Percentiles rank a stretch among this genome's conserved stretches.
phyloP scores from a whole-genome alignment of 177 flowering plant species.

The Vitis hybrid region DNA sequence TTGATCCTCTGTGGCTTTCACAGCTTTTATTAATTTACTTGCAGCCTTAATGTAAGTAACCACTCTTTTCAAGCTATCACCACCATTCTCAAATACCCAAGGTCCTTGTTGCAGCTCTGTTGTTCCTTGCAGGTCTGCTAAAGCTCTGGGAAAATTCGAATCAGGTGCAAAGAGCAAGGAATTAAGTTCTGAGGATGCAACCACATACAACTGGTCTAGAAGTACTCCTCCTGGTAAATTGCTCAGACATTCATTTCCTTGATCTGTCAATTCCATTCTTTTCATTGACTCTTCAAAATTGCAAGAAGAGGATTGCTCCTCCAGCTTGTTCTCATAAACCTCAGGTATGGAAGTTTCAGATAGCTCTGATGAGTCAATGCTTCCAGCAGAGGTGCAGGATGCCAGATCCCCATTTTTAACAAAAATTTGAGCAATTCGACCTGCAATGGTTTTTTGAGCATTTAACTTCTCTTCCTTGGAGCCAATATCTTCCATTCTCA shows the following conservation, averaged over 20 bases:
- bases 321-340: conserved; percentile 31
- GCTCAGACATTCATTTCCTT: conserved; percentile 57
- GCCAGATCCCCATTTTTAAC: conserved; percentile 43
- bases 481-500: conserved; percentile 38
- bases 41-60: conserved; percentile 68
- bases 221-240: conserved; percentile 79
- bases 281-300: conserved; percentile 66
- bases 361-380: conserved; percentile 29
- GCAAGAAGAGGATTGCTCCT: conserved; percentile 41
- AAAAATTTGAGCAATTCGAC: conserved; percentile 68
- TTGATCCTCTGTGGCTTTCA: conserved; percentile 83
- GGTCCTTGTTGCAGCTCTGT: conserved; percentile 66
- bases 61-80: conserved; percentile 59
- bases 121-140: conserved; percentile 68
- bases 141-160: conserved; percentile 47
- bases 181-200: conserved; percentile 66
- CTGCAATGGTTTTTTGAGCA: conserved; percentile 45
- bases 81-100: conserved; percentile 73
- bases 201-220: conserved; percentile 64
- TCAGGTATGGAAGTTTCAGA: conserved; percentile 41
- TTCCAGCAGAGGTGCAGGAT: conserved; percentile 21
- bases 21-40: conserved; percentile 68
- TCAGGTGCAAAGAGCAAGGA: conserved; percentile 66
- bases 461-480: conserved; percentile 56
- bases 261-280: conserved; percentile 55